phyloP scores from a whole-genome alignment of 2,329 filamentous ascomycete species.

The Bipolaris bicolor region DNA sequence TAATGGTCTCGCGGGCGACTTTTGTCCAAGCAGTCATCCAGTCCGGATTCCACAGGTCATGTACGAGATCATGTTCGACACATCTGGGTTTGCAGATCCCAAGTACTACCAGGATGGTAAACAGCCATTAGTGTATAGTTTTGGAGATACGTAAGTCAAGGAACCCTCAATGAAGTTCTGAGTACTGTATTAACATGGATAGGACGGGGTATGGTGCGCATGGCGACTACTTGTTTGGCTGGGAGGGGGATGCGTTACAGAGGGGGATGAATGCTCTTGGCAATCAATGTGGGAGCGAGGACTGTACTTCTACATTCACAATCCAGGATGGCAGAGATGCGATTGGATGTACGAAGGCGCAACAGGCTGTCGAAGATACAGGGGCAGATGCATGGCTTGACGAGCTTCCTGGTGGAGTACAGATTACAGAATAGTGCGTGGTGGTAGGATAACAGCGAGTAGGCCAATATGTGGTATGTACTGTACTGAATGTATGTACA shows the following conservation, averaged over 20 bases:
- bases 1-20: conserved; percentile 1
- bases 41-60: conserved; percentile 56
- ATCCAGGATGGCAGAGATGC: conserved; percentile 38
- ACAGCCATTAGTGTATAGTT: conserved; percentile 40
- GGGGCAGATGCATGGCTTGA: conserved; percentile 22
- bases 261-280: conserved; percentile 37
- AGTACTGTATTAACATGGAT: conserved; percentile 2
- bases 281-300: conserved; percentile 26
- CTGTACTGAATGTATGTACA: too few relatives aligned
- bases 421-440: conserved; percentile 14
- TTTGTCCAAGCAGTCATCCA: conserved; percentile 52
- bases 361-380: conserved; percentile 38
- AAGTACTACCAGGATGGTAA: conserved; percentile 36
- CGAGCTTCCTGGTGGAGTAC: conserved; percentile 27
- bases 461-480: too few relatives aligned
- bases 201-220: conserved; percentile 39
- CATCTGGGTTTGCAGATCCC: conserved; percentile 34
- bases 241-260: conserved; percentile 40
- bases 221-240: conserved; percentile 36
- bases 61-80: conserved; percentile 57
- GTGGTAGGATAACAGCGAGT: background rate
- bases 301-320: conserved; percentile 33
- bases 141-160: conserved; percentile 39
- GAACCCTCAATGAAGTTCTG: background rate
- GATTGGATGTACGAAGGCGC: conserved; percentile 37